Base-by-base conservation (phyloP, 495 filamentous ascomycete genomes). In the Cudoniella acicularis region DNA sequence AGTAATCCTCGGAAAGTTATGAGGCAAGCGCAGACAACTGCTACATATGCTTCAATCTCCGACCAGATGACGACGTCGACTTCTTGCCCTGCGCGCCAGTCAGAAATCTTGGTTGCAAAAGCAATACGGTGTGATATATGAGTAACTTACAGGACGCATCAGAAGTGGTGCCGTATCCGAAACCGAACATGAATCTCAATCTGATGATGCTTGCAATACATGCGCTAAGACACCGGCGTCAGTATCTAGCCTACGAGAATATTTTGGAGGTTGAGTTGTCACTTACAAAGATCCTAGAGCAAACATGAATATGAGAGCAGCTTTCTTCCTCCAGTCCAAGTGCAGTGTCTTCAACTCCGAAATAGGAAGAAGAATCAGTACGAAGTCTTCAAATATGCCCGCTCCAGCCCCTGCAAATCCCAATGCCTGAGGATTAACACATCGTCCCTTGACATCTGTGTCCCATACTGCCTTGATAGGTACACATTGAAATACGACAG, bases 301-400 rank as follows among this genome's bases (percentile, higher is more conserved):
- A 61, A 79, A 79, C 73, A 79, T 79, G 58, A 73, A 54, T 10
- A 70, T 67, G 52, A 75, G 70, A 22, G 65, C 68, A 6, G 73
- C 21, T 52, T 68, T 76, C 58, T 72, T 70, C 54, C 65, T 66
- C 57, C 57, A 47, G 2, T 65, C 65, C 30, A 72, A 52, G 17
- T 72, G 67, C 22, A 79, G 62, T 4, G 47, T 58, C 41, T 64
- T 64, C 9, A 79, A 21, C 1, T 69, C 59, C 8, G 71, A 72
- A 0, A 79, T 59, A 10, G 76, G 76, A 21, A 79, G 65, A 9
- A 69, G 25, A 24, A 79, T 67, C 54, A 77, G 70, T n/a, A 71
- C 54, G 2, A 76, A 27, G 53, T 79, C 76, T 24, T 75, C 63
- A 2, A 64, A 64, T 45, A 77, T 77, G 57, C 67, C 71, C 21